Conservation (phyloP, 1,284 basidiomycete genomes). For the Xerocomus amazonicus region DNA sequence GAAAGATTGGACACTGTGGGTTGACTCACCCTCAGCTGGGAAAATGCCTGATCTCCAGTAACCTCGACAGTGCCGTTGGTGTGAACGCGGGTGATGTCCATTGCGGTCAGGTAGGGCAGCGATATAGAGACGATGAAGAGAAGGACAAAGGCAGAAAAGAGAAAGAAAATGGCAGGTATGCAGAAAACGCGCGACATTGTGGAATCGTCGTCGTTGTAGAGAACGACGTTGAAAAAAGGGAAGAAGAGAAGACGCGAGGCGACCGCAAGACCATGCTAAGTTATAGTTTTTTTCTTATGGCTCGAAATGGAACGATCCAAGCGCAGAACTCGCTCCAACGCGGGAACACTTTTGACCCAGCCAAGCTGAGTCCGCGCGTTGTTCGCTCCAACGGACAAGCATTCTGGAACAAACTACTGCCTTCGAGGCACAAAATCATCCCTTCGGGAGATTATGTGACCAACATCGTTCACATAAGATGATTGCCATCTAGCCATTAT, state of each 20-base stretch:
- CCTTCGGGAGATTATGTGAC: too few relatives aligned
- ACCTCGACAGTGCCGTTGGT: slow-evolving; percentile 37
- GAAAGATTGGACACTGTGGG: not conserved
- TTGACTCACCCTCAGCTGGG: slow-evolving; percentile 54
- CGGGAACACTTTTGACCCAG: too few relatives aligned
- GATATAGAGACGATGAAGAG: slow-evolving; percentile 67
- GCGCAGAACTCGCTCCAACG: not conserved
- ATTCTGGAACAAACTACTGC: too few relatives aligned
- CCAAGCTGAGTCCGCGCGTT: too few relatives aligned
- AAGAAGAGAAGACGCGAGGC: slow-evolving; percentile 5
- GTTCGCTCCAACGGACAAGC: too few relatives aligned
- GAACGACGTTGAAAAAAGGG: slow-evolving; percentile 6
- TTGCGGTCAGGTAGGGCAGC: slow-evolving; percentile 57
- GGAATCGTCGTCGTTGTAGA: not conserved
- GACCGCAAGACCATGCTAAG: not conserved
- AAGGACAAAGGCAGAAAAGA: slow-evolving; percentile 61
- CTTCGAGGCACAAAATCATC: too few relatives aligned
- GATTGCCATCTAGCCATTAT: too few relatives aligned
- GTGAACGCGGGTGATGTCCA: slow-evolving; percentile 61
- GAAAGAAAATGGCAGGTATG: slow-evolving; percentile 59
- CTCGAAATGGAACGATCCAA: slow-evolving; percentile 6
- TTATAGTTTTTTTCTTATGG: slow-evolving; percentile 21
- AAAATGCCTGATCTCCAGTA: slow-evolving; percentile 32
- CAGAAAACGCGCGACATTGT: slow-evolving; percentile 57
- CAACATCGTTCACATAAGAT: too few relatives aligned